A percentile compares a stretch with the other conserved stretches of the same genome.
These are phyloP conservation scores for Amanita molliuscula DNA, from an alignment of 768 basidiomycete species.

Conservation along the genomic window DNA sequence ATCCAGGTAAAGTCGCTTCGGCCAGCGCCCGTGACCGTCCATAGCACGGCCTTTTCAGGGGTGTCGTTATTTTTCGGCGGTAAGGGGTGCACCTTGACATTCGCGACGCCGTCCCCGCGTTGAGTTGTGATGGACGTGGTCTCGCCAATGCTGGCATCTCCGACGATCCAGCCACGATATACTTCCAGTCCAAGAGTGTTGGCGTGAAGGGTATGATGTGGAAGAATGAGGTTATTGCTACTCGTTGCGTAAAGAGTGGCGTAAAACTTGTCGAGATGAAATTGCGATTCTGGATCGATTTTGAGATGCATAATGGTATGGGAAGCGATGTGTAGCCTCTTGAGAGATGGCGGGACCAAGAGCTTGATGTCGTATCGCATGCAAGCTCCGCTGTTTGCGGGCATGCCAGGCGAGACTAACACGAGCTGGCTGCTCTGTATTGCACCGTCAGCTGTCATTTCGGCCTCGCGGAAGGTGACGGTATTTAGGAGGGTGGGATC, in stretches of 20 bases:
- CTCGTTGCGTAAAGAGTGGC: conserved; percentile 31
- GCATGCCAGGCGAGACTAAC: conserved; percentile 25
- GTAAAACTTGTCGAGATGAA: conserved; percentile 32
- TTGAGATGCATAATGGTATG: conserved; percentile 36
- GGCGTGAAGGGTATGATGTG: conserved; percentile 29
- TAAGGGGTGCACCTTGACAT: conserved; percentile 37
- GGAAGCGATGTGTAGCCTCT: conserved; percentile 35
- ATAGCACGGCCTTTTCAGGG: conserved; percentile 26
- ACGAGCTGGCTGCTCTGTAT: conserved; percentile 25
- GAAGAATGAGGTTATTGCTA: conserved; percentile 35
- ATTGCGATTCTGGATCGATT: conserved; percentile 32
- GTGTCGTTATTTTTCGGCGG: conserved; percentile 19
- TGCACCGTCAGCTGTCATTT: conserved; percentile 18
- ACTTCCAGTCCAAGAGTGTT: conserved; percentile 32
- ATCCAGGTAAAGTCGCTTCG: conserved; percentile 41
- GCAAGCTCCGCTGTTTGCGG: conserved; percentile 22
- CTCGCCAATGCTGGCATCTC: conserved; percentile 37
- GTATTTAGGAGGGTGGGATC: conserved; percentile 28
- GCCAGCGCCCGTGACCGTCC: conserved; percentile 43
- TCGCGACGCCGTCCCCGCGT: conserved; percentile 37
- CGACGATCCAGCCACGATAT: conserved; percentile 50
- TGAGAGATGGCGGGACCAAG: conserved; percentile 38
- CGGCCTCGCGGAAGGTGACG: conserved; percentile 25
- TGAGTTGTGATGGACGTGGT: conserved; percentile 34
- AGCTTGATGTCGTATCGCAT: conserved; percentile 46